A percentile compares a stretch with the other conserved stretches of the same genome.
These are phyloP conservation scores for Daldinia loculata DNA, from an alignment of 495 filamentous ascomycete species.

Conservation along the genomic window DNA sequence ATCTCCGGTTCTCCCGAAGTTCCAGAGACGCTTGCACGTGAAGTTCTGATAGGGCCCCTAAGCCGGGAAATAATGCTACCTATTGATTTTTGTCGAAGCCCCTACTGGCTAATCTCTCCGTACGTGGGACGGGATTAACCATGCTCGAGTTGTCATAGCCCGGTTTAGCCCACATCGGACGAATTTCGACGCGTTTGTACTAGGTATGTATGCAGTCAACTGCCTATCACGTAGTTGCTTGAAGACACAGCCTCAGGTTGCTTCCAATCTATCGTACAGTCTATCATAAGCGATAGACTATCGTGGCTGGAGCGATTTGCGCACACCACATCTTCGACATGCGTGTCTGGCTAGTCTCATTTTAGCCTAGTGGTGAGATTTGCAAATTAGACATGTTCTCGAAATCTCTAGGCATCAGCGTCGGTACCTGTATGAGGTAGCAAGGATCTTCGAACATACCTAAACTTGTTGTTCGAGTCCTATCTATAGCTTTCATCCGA, in stretches of 20 bases:
- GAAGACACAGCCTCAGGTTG: neutral
- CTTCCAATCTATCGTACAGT: neutral
- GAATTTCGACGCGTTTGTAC: conserved; percentile 15
- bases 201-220: neutral
- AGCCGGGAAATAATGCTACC: conserved; percentile 25
- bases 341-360: conserved; percentile 15
- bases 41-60: conserved; percentile 26
- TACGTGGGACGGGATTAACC: conserved; percentile 25
- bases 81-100: conserved; percentile 20
- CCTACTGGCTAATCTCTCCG: conserved; percentile 25
- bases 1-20: conserved; percentile 29
- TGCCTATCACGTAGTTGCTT: neutral
- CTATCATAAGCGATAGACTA: neutral
- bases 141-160: conserved; percentile 26
- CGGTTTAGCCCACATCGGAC: conserved; percentile 12
- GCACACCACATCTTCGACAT: conserved; percentile 15
- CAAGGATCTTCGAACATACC: conserved; percentile 10
- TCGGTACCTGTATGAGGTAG: conserved; percentile 22
- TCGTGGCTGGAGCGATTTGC: conserved; percentile 26
- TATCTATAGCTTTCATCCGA: neutral
- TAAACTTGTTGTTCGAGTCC: neutral
- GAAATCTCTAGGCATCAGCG: conserved; percentile 17
- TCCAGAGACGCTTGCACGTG: conserved; percentile 23
- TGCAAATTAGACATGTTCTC: conserved; percentile 32
- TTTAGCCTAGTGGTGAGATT: conserved; percentile 21